These are phyloP conservation scores for Agroathelia rolfsii DNA, from an alignment of 1,284 basidiomycete species.

Conservation along the genomic window DNA sequence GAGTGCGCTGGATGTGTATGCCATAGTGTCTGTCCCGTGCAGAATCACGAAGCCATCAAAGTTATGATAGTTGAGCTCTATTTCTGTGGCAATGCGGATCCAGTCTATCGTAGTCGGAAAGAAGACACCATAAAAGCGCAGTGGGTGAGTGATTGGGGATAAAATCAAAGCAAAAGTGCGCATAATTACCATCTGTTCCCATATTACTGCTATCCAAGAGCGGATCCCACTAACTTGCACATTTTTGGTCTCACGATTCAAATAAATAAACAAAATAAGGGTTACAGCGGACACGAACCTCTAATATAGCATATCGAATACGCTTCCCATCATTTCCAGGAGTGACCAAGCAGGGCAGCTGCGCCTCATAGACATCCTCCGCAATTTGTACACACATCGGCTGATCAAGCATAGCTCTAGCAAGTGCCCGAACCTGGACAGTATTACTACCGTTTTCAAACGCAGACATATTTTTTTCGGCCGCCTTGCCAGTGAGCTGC, in stretches of 20 bases:
- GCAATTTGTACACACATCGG: conserved; percentile 42
- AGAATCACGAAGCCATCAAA: conserved; percentile 89
- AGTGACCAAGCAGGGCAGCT: conserved; percentile 67
- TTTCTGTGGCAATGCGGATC: conserved; percentile 83
- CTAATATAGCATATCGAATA: conserved; percentile 72
- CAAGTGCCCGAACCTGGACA: no score
- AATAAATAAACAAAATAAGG: no score
- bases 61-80: conserved; percentile 75
- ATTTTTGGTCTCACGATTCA: conserved; percentile 1
- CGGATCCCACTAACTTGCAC: conserved; percentile 60
- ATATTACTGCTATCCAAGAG: conserved; percentile 86
- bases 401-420: conserved; percentile 21
- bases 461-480: conserved; percentile 17
- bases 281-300: conserved; percentile 50
- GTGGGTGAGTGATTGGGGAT: conserved; percentile 8
- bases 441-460: no score
- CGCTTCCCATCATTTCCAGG: conserved; percentile 58
- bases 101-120: conserved; percentile 71
- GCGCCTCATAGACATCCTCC: conserved; percentile 57
- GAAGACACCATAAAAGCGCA: conserved; percentile 8
- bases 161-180: conserved; percentile 2
- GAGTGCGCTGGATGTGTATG: conserved; percentile 79
- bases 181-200: conserved; percentile 53
- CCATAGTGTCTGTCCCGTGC: conserved; percentile 93
- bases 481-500: conserved; percentile 22